phyloP scores from a whole-genome alignment of 2,329 filamentous ascomycete species.

The Trichocomaceae sp. region DNA sequence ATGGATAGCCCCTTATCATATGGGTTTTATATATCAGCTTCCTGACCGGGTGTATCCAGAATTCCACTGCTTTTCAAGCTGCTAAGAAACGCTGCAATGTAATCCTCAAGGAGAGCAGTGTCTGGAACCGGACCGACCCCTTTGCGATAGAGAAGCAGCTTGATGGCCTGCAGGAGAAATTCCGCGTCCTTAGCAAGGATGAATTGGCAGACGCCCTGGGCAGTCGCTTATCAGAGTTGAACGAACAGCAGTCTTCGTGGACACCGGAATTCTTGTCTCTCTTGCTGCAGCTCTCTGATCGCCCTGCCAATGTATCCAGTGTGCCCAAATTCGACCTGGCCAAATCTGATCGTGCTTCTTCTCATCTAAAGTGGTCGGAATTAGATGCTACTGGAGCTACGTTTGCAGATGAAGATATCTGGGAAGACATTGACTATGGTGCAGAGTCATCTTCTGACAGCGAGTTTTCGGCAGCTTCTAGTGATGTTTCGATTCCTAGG shows the following conservation, averaged over 20 bases:
- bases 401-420: slow-evolving; percentile 42
- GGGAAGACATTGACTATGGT: slow-evolving; percentile 35
- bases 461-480: slow-evolving; percentile 31
- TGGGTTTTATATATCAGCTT: neutral
- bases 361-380: slow-evolving; percentile 65
- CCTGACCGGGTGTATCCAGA: slow-evolving; percentile 18
- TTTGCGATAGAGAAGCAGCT: slow-evolving; percentile 63
- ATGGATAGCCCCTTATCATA: neutral
- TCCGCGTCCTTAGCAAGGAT: slow-evolving; percentile 72
- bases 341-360: neutral
- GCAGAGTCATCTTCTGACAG: slow-evolving; percentile 36
- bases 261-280: slow-evolving; percentile 74
- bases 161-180: slow-evolving; percentile 75
- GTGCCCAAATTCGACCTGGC: slow-evolving; percentile 38
- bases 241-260: slow-evolving; percentile 53
- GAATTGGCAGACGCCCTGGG: slow-evolving; percentile 65
- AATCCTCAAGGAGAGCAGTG: slow-evolving; percentile 38
- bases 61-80: slow-evolving; percentile 22
- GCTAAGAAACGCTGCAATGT: slow-evolving; percentile 29
- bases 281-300: slow-evolving; percentile 72
- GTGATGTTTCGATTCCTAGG: slow-evolving; percentile 25
- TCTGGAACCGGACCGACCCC: slow-evolving; percentile 60
- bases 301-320: slow-evolving; percentile 64
- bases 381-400: slow-evolving; percentile 71
- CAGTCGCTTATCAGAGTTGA: slow-evolving; percentile 54